phyloP scores from a whole-genome alignment of 2,329 filamentous ascomycete genomes.

The Polychaeton citri region DNA sequence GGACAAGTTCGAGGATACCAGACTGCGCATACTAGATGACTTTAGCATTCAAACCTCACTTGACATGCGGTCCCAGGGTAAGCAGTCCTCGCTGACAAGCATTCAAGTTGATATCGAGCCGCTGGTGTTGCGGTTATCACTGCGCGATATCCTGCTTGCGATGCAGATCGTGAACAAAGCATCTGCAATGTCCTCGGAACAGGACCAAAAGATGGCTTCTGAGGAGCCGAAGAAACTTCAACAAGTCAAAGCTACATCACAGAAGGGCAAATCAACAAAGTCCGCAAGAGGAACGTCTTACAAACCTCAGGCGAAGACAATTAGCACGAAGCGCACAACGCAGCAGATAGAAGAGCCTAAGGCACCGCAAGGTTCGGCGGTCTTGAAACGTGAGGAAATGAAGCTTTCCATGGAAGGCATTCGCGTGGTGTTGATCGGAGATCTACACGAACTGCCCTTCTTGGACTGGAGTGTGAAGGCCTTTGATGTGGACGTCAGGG shows the following conservation, averaged over 20 bases:
- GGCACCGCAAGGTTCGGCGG: slow-evolving; percentile 37
- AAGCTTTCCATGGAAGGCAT: slow-evolving; percentile 78
- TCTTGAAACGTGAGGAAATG: slow-evolving; percentile 63
- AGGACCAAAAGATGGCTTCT: slow-evolving; percentile 33
- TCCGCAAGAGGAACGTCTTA: slow-evolving; percentile 34
- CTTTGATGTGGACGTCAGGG: slow-evolving; percentile 70
- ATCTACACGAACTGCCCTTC: slow-evolving; percentile 88
- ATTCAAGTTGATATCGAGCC: slow-evolving; percentile 85
- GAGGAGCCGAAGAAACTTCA: slow-evolving; percentile 45
- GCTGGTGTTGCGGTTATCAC: slow-evolving; percentile 73
- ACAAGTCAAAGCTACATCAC: slow-evolving; percentile 32
- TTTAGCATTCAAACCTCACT: slow-evolving; percentile 86
- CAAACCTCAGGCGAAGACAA: slow-evolving; percentile 32
- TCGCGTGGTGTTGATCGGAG: slow-evolving; percentile 85
- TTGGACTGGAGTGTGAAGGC: slow-evolving; percentile 87
- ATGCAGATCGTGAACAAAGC: slow-evolving; percentile 87
- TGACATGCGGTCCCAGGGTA: slow-evolving; percentile 54
- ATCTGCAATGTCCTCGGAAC: slow-evolving; percentile 59
- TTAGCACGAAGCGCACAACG: slow-evolving; percentile 38
- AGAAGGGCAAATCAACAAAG: slow-evolving; percentile 22
- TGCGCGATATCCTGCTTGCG: slow-evolving; percentile 87
- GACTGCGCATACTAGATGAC: slow-evolving; percentile 86
- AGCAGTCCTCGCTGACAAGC: slow-evolving; percentile 51
- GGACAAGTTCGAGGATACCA: slow-evolving; percentile 88
- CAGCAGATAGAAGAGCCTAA: slow-evolving; percentile 33